Conservation (phyloP, 371 early-diverging fungal genomes). For the Mucor ambiguus region DNA sequence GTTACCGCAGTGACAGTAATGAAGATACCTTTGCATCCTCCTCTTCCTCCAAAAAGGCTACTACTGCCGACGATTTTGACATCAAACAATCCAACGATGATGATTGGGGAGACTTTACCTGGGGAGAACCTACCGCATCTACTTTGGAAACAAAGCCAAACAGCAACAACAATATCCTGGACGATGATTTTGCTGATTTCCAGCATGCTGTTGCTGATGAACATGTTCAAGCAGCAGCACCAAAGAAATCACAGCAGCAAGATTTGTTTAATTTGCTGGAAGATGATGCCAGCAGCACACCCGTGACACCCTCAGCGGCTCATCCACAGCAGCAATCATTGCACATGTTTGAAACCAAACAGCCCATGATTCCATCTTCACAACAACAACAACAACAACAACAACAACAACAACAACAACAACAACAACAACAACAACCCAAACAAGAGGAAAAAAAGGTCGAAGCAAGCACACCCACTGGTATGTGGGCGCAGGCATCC, state of each 20-base stretch:
- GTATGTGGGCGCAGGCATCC: conserved; percentile 64
- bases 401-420: conserved; percentile 13
- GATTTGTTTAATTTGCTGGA: conserved; percentile 51
- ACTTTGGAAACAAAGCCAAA: background rate
- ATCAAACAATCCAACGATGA: conserved; percentile 32
- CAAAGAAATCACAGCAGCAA: conserved; percentile 14
- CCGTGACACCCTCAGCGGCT: background rate
- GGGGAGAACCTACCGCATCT: conserved; percentile 33
- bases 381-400: conserved; percentile 17
- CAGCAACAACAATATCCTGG: background rate
- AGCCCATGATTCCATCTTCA: conserved; percentile 21
- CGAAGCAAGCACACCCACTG: conserved; percentile 11
- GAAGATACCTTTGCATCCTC: background rate
- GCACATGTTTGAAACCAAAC: conserved; percentile 4
- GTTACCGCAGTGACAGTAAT: conserved; percentile 5
- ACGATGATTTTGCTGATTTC: conserved; percentile 67
- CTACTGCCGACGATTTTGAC: conserved; percentile 1
- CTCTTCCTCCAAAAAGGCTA: background rate
- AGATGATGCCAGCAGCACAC: conserved; percentile 22
- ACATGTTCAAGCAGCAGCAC: conserved; percentile 9
- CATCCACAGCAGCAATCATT: conserved; percentile 9
- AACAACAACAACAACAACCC: conserved; percentile 14
- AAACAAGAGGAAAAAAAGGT: background rate
- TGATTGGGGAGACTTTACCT: conserved; percentile 59
- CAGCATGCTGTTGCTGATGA: conserved; percentile 52